Percentiles rank a stretch among this genome's conserved stretches.
These are phyloP conservation scores for Psidium guajava DNA, from an alignment of 345 rosid genomes.

Conservation along the genomic window DNA sequence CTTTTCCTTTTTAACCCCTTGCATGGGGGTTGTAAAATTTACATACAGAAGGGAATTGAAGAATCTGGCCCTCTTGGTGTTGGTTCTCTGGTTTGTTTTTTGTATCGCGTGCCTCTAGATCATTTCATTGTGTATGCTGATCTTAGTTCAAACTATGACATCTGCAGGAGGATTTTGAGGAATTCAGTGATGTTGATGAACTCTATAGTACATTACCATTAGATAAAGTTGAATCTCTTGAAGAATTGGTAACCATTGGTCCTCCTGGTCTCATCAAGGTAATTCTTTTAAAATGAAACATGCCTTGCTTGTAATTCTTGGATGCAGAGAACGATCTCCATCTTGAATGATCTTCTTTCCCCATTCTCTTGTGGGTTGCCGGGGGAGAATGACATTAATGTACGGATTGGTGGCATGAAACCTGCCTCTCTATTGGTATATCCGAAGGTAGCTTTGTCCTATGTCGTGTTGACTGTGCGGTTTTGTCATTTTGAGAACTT, in stretches of 20 bases:
- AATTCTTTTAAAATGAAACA: not conserved
- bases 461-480: not conserved
- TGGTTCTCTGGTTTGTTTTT: not conserved
- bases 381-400: not conserved
- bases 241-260: slow-evolving; percentile 74
- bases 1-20: not conserved
- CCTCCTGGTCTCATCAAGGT: slow-evolving; percentile 80
- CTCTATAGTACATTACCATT: slow-evolving; percentile 70
- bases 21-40: not conserved
- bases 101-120: not conserved
- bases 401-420: not conserved
- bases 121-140: not conserved
- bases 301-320: not conserved
- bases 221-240: slow-evolving; percentile 94
- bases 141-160: not conserved
- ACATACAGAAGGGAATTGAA: not conserved
- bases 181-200: slow-evolving; percentile 85
- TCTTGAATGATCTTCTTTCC: not conserved
- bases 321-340: not conserved
- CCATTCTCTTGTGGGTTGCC: not conserved
- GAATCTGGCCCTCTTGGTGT: not conserved
- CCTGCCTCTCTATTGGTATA: not conserved
- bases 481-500: not conserved
- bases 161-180: slow-evolving; percentile 87
- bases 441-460: not conserved